Conservation (phyloP, 306 rosid genomes). For the Fragaria ananassa region DNA sequence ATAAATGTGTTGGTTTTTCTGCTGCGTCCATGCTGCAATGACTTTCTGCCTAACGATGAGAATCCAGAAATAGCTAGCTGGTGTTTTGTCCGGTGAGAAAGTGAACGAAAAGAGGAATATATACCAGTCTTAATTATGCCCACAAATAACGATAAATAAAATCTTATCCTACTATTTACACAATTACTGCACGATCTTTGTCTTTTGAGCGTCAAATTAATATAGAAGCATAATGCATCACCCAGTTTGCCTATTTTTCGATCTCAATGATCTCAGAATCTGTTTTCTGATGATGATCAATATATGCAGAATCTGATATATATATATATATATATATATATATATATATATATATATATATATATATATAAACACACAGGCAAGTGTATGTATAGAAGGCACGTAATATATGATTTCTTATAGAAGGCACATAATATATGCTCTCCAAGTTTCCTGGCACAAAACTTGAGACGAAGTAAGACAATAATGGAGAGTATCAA, state of each 20-base stretch:
- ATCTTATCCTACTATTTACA: background rate
- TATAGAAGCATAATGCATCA: background rate
- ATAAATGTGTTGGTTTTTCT: no score
- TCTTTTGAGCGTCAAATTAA: background rate
- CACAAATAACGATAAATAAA: background rate
- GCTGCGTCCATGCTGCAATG: background rate
- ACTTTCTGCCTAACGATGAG: background rate
- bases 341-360: no score
- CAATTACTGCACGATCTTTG: background rate
- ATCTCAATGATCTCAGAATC: background rate
- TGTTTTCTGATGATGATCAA: no score
- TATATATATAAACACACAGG: background rate
- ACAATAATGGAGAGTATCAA: background rate
- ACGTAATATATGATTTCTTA: background rate
- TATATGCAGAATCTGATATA: no score
- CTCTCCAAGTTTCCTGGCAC: constrained; percentile 10
- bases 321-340: no score
- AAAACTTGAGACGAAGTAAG: background rate
- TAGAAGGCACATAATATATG: background rate
- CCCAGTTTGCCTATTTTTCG: background rate
- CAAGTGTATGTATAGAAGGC: background rate
- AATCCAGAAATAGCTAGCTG: background rate
- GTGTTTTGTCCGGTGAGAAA: constrained; percentile 31
- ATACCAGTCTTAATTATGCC: background rate
- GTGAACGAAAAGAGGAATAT: background rate